A percentile compares a stretch with the other conserved stretches of the same genome.
phyloP scores from a whole-genome alignment of 164 flowering plant genomes.

The Vitis riparia region DNA sequence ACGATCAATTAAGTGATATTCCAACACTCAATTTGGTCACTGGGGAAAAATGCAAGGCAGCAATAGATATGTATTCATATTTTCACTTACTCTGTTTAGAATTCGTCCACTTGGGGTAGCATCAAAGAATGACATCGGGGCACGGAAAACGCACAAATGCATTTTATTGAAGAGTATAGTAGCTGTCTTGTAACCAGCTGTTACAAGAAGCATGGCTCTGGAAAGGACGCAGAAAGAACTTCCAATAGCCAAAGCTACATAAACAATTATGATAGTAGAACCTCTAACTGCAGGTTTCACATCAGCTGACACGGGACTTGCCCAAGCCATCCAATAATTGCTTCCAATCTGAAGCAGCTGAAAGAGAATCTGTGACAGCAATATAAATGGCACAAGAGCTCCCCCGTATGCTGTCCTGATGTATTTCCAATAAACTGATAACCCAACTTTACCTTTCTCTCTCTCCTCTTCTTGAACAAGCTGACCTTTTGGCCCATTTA shows the following conservation, averaged over 20 bases:
- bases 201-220: constrained; percentile 50
- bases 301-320: constrained; percentile 66
- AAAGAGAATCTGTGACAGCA: constrained; percentile 58
- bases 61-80: neutral
- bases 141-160: constrained; percentile 83
- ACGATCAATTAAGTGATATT: neutral
- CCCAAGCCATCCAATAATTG: constrained; percentile 99
- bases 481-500: constrained; percentile 50
- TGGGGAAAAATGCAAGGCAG: neutral
- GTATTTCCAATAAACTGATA: constrained; percentile 79
- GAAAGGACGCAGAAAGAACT: constrained; percentile 64
- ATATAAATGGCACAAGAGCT: constrained; percentile 70
- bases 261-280: constrained; percentile 54
- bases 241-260: constrained; percentile 63
- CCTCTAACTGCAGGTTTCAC: constrained; percentile 41
- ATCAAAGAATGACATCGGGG: constrained; percentile 97
- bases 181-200: constrained; percentile 76
- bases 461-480: constrained; percentile 94
- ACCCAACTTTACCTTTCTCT: constrained; percentile 84
- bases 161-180: constrained; percentile 70
- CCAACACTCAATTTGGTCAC: neutral
- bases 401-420: constrained; percentile 74
- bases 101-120: constrained; percentile 93
- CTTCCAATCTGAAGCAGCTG: constrained; percentile 83
- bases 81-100: constrained; percentile 66